Base-by-base conservation (phyloP, 2,329 filamentous ascomycete genomes). In the Aspergillus felis region DNA sequence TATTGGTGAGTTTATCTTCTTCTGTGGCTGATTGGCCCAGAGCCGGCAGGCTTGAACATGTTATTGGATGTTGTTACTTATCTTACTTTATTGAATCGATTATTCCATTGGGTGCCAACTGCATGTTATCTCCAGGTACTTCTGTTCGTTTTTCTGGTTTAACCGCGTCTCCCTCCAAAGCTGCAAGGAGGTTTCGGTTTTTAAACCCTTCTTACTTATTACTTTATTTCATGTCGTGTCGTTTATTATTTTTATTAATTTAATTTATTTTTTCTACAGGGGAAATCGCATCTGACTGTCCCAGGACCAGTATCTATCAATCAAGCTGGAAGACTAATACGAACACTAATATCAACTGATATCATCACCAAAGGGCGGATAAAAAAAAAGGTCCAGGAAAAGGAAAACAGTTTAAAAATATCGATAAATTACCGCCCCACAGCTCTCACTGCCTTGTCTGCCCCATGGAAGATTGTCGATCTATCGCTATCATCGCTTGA, bases 401-500 rank as follows among this genome's bases (percentile, higher is more conserved):
- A 35, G 22, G 9, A 28, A 38, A 38, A 7, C 20, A 51, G 27
- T 46, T 44, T 12, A 51, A 50, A 14, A 27, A 27, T 22, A 27
- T 42, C 28, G 10, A 29, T 29, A 29, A 28, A 20, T 27, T 25
- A 24, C 20, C 27, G 24, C 48, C 50, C 55, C 46, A 42, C 50
- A 49, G 38, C 35, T 51, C 27, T 29, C 54, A 51, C 24, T 24
- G 27, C n/a, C 8, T 56, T 27, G 27, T 10, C 51, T 47, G 28
- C 32, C 32, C 44, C 44, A 25, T 47, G 22, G 20, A 27, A 47
- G 24, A 24, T 20, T 20, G 50, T 52, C 50, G 35, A 52, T 52
- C 50, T 54, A 47, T 51, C 48, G 22, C 35, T 51, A 20, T 35
- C 28, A 51, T 53, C 42, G 50, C 47, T 51, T 51, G 32, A 38